A percentile compares a stretch with the other conserved stretches of the same genome.
phyloP scores from a whole-genome alignment of 1,284 basidiomycete species.

The Fomitopsis betulina region DNA sequence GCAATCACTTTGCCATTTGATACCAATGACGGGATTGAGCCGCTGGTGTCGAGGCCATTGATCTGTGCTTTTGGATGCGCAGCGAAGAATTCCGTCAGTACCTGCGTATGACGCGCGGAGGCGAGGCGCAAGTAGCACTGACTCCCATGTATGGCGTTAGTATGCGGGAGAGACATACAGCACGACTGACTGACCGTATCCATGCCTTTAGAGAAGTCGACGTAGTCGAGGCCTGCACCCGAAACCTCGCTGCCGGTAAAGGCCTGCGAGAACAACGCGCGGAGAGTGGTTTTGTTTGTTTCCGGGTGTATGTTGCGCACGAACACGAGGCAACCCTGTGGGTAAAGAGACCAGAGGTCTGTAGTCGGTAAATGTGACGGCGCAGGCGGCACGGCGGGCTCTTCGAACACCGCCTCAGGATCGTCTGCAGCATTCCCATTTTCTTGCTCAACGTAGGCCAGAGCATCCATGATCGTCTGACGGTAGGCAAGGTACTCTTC shows the following conservation, averaged over 20 bases:
- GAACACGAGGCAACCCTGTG: conserved; percentile 62
- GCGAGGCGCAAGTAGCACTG: conserved; percentile 74
- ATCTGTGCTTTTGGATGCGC: conserved; percentile 34
- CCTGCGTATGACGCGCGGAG: conserved; percentile 40
- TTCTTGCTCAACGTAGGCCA: conserved; percentile 22
- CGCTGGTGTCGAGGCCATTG: conserved; percentile 34
- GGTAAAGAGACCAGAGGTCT: conserved; percentile 41
- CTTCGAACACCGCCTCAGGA: background rate
- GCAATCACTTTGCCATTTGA: conserved; percentile 30
- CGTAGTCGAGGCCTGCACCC: conserved; percentile 53
- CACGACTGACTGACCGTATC: conserved; percentile 46
- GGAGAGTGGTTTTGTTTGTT: conserved; percentile 76
- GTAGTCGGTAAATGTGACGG: background rate
- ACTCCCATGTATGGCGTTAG: background rate
- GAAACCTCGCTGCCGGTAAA: conserved; percentile 23
- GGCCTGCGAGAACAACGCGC: conserved; percentile 45
- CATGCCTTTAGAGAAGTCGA: conserved; percentile 76
- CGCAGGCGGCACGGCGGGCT: background rate
- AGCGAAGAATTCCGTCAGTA: conserved; percentile 43
- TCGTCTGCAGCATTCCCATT: background rate
- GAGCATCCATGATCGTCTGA: conserved; percentile 42
- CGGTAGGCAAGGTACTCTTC: conserved; percentile 62
- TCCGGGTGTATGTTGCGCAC: conserved; percentile 63
- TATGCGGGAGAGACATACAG: background rate
- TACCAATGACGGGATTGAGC: background rate